Percentiles rank a stretch among this genome's conserved stretches.
Conservation (phyloP, 495 filamentous ascomycete species). For the Thermothielavioides terrestris region DNA sequence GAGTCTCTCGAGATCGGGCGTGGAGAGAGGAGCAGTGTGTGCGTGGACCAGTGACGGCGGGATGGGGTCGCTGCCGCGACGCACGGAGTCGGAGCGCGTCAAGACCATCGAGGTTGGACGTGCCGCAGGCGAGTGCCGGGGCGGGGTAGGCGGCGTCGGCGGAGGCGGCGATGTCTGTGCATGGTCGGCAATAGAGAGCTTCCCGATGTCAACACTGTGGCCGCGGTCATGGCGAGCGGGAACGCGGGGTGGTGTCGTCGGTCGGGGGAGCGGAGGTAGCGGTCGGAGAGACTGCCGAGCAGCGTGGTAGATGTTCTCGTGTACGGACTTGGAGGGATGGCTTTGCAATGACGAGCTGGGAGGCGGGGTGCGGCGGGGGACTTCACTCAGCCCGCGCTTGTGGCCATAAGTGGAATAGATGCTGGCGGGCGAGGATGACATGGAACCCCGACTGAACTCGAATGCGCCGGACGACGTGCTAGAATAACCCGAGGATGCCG, state of each 20-base stretch:
- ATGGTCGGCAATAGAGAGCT: conserved; percentile 32
- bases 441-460: conserved; percentile 51
- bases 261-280: conserved; percentile 55
- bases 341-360: conserved; percentile 28
- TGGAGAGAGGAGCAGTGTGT: conserved; percentile 42
- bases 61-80: conserved; percentile 20
- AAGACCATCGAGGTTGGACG: conserved; percentile 48
- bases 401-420: conserved; percentile 48
- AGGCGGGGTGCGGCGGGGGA: conserved; percentile 38
- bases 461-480: conserved; percentile 53
- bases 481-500: conserved; percentile 66
- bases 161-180: conserved; percentile 27
- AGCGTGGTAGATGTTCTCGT: conserved; percentile 54
- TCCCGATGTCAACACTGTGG: conserved; percentile 45
- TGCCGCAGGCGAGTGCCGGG: conserved; percentile 32
- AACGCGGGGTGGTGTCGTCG: conserved; percentile 16
- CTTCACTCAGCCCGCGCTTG: conserved; percentile 71
- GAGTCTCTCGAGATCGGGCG: conserved; percentile 68
- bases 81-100: conserved; percentile 43
- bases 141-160: conserved; percentile 22
- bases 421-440: conserved; percentile 70
- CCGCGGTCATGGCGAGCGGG: conserved; percentile 34
- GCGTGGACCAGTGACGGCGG: conserved; percentile 36
- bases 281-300: conserved; percentile 71
- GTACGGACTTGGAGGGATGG: conserved; percentile 38